Conservation (phyloP, 352 stramenopile species). For the Pythium phragmitis region DNA sequence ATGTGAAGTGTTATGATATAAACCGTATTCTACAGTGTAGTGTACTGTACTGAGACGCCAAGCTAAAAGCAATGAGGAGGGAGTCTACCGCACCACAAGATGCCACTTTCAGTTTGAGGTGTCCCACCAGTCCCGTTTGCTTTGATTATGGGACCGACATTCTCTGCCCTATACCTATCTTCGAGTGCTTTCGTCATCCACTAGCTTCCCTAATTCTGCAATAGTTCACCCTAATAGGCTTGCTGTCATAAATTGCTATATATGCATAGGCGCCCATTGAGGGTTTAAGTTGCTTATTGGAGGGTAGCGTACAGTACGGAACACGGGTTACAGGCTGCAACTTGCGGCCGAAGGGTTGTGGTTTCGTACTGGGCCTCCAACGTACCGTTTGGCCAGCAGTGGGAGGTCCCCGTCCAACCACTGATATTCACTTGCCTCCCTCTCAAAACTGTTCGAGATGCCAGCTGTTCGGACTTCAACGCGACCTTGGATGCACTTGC, state of each 20-base stretch:
- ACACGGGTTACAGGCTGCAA: too few relatives aligned
- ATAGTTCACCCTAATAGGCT: not conserved
- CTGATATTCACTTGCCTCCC: slow-evolving; percentile 28
- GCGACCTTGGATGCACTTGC: slow-evolving; percentile 9
- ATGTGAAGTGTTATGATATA: too few relatives aligned
- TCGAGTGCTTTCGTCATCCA: slow-evolving; percentile 4
- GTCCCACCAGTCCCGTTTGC: not conserved
- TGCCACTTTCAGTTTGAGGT: too few relatives aligned
- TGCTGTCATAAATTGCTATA: not conserved
- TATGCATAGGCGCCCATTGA: not conserved
- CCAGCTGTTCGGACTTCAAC: slow-evolving; percentile 25
- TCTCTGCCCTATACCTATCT: slow-evolving; percentile 2
- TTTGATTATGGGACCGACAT: not conserved
- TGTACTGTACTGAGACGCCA: too few relatives aligned
- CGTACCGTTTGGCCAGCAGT: not conserved
- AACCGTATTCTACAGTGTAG: too few relatives aligned
- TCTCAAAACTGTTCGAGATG: slow-evolving; percentile 19
- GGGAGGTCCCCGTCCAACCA: slow-evolving; percentile 12
- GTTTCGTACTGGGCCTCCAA: slow-evolving; percentile 17
- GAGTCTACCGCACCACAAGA: too few relatives aligned
- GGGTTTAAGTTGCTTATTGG: slow-evolving; percentile 3
- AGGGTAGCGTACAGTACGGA: not conserved
- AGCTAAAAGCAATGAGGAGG: too few relatives aligned
- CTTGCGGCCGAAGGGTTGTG: not conserved
- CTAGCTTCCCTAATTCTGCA: slow-evolving; percentile 9